phyloP scores from a whole-genome alignment of 805 yeast species.

The Deakozyma indianensis region DNA sequence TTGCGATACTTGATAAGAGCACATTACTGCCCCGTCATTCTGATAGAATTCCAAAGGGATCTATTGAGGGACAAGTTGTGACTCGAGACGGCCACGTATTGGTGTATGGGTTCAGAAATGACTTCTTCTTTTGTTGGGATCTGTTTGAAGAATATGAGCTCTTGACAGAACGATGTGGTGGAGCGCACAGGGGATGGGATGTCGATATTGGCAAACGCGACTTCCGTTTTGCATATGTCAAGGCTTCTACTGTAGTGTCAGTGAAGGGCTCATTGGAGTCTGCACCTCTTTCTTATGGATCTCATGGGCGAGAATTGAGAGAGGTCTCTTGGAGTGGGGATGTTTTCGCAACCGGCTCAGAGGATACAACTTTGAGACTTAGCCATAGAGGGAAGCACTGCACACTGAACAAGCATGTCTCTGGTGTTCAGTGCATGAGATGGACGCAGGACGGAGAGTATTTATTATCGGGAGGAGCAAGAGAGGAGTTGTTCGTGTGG shows the following conservation, averaged over 20 bases:
- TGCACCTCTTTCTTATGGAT: conserved; percentile 37
- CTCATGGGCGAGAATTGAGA: conserved; percentile 88
- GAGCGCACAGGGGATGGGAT: conserved; percentile 79
- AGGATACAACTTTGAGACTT: conserved; percentile 70
- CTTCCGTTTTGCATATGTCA: conserved; percentile 34
- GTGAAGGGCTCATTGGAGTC: conserved; percentile 10
- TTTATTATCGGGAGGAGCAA: conserved; percentile 42
- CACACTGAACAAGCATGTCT: conserved; percentile 68
- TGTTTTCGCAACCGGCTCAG: conserved; percentile 65
- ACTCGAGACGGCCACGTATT: conserved; percentile 31
- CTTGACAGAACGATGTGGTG: conserved; percentile 68
- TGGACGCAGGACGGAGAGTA: conserved; percentile 24
- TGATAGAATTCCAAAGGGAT: conserved; percentile 60
- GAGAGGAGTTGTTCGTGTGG: conserved; percentile 86
- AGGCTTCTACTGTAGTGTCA: neutral
- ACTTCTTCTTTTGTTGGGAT: conserved; percentile 66
- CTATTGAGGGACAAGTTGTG: conserved; percentile 56
- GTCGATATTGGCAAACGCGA: conserved; percentile 19
- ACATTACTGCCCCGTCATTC: conserved; percentile 15
- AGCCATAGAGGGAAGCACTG: conserved; percentile 37
- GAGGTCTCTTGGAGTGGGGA: conserved; percentile 40
- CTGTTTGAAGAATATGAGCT: conserved; percentile 64
- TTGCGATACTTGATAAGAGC: conserved; percentile 8
- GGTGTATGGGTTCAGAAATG: conserved; percentile 72
- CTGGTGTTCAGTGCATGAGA: conserved; percentile 73